These are phyloP conservation scores for Boletus vermiculosoides DNA, from an alignment of 768 basidiomycete species.

Conservation along the genomic window DNA sequence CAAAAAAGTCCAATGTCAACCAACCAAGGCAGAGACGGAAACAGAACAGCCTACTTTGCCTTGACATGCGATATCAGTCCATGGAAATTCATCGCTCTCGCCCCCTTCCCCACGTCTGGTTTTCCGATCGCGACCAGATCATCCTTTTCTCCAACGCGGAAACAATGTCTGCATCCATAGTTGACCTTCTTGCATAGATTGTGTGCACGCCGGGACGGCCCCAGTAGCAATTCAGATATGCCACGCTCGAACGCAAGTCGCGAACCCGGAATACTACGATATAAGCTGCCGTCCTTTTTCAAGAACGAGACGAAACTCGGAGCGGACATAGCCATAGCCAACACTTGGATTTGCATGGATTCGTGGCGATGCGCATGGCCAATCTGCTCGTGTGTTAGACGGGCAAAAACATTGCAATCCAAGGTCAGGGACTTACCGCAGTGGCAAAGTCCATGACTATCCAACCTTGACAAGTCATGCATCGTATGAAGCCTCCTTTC, in stretches of 20 bases:
- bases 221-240: slow-evolving; percentile 16
- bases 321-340: not conserved
- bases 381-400: slow-evolving; percentile 38
- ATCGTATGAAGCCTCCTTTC: slow-evolving; percentile 39
- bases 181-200: slow-evolving; percentile 34
- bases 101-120: not conserved
- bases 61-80: slow-evolving; percentile 64
- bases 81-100: slow-evolving; percentile 46
- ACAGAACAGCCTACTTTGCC: slow-evolving; percentile 46
- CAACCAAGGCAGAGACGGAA: not conserved
- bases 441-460: slow-evolving; percentile 48
- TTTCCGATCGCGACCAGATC: not conserved
- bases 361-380: slow-evolving; percentile 68
- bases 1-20: slow-evolving; percentile 8
- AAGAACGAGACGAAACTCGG: not conserved
- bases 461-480: slow-evolving; percentile 48
- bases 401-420: too few relatives aligned
- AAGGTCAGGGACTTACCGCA: slow-evolving; percentile 40
- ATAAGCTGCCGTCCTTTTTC: not conserved
- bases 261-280: accelerated
- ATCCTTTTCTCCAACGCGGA: not conserved
- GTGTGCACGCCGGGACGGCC: slow-evolving; percentile 20
- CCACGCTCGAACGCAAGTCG: slow-evolving; percentile 27
- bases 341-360: slow-evolving; percentile 42
- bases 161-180: slow-evolving; percentile 58